Conservation (phyloP, 2,329 filamentous ascomycete species). For the Nakataea oryzae region DNA sequence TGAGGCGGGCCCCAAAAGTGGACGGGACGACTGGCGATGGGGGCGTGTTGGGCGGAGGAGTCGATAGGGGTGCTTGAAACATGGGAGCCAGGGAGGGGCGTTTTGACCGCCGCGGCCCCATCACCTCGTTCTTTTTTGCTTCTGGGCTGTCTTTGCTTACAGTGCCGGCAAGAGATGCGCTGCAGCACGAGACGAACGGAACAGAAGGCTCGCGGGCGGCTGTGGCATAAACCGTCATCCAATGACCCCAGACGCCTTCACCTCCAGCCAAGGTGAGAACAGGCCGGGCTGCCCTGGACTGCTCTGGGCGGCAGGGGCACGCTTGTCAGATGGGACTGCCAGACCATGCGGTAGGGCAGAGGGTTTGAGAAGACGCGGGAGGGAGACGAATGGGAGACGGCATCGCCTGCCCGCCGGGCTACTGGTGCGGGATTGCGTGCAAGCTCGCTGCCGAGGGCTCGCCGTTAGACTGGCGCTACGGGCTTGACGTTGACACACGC, state of each 20-base stretch:
- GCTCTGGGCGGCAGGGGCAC: neutral
- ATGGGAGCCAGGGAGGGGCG: conserved; percentile 14
- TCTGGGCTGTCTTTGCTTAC: too few species aligned
- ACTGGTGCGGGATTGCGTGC: too few species aligned
- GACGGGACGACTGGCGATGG: neutral
- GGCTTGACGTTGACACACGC: too few species aligned
- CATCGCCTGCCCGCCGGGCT: too few species aligned
- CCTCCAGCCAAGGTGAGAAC: neutral
- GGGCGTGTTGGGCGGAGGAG: conserved; percentile 3
- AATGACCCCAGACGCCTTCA: neutral
- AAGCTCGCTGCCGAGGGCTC: too few species aligned
- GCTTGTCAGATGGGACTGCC: neutral
- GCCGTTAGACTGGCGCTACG: too few species aligned
- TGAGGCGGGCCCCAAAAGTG: neutral
- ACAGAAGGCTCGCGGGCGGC: neutral
- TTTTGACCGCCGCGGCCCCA: conserved; percentile 12
- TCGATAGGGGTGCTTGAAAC: conserved; percentile 14
- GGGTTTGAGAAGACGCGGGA: too few species aligned
- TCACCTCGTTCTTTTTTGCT: neutral
- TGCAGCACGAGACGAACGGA: neutral
- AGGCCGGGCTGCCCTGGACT: neutral
- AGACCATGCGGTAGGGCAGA: too few species aligned
- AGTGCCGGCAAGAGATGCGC: too few species aligned
- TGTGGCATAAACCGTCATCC: neutral
- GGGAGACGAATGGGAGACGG: too few species aligned